Base-by-base conservation (phyloP, 2,329 filamentous ascomycete genomes). In the Cercospora berteroae region DNA sequence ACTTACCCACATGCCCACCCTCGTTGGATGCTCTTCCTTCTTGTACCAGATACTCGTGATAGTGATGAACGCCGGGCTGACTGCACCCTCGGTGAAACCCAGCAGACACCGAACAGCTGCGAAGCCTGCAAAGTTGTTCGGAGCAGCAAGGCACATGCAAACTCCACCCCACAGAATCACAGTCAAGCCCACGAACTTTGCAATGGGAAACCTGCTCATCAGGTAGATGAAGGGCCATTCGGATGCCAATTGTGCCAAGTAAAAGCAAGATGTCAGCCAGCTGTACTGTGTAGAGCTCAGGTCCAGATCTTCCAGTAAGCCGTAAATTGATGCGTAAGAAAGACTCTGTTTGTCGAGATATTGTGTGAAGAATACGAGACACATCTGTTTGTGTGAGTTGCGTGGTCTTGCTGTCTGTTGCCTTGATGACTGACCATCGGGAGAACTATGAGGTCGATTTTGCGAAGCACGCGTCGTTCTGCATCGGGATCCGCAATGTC, bases 211-310 rank as follows among this genome's bases (percentile, higher is more conserved):
- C 4, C 80, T 77, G 36, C 79, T 81, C 83, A 86, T 85, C 10
- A 85, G 74, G 69, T 84, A 85, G 59, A 83, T 83, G 66, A 82
- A 83, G 1, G 83, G 83, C 65, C 81, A 84, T 67, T 84, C 83
- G 0, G 83, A 79, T 2, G 83, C 79, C 9, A 73, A 63, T 52
- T 71, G 69, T 58, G 79, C 79, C 27, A 84, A 70, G 71, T 82
- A 83, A 74, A 83, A 83, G 67, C 83, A 80, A 7, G 79, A 80
- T 9, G 76, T 80, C 31, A 77, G 80, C 84, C 84, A 85, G 1
- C 82, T 84, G 69, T 84, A 86, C 62, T 86, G 79, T 3, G 72
- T 73, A 55, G 79, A 80, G 1, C 79, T 80, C 70, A 86, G 74
- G 0, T 81, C 73, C 7, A 85, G 76, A 65, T 85, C 83, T 1